phyloP scores from a whole-genome alignment of 192 early-diverging fungal species.

The Dimargaris verticillata region DNA sequence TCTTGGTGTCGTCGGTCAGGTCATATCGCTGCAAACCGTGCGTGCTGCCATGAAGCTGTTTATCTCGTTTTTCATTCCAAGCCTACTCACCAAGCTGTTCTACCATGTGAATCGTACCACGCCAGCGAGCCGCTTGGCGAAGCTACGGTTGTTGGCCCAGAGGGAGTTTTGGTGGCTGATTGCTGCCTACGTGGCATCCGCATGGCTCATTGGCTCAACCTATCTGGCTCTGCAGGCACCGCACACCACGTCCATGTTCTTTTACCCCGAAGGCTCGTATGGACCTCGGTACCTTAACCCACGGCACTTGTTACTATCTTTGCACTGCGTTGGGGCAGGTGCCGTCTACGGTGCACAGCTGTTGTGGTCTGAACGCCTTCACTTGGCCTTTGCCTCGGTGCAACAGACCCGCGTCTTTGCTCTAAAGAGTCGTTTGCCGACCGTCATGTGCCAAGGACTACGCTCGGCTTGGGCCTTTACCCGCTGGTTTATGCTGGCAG shows the following conservation, averaged over 20 bases:
- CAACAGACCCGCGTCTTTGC: slow-evolving; percentile 7
- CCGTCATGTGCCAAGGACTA: neutral
- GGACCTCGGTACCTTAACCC: neutral
- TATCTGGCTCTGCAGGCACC: neutral
- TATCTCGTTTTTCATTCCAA: neutral
- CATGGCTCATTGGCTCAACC: too few relatives aligned
- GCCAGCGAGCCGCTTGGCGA: neutral
- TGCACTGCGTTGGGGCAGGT: neutral
- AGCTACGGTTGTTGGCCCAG: neutral
- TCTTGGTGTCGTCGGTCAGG: neutral
- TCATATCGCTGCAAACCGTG: neutral
- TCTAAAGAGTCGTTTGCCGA: slow-evolving; percentile 4
- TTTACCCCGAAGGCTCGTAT: neutral
- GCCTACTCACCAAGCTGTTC: neutral
- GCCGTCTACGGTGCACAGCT: neutral
- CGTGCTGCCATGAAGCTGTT: neutral
- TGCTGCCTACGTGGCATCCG: neutral
- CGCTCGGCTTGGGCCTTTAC: neutral
- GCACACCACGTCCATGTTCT: too few relatives aligned
- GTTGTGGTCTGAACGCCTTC: slow-evolving; percentile 5
- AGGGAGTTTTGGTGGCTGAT: neutral
- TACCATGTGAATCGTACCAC: neutral
- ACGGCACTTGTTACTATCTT: neutral
- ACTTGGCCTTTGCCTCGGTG: neutral
- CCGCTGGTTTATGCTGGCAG: neutral